Base-by-base conservation (phyloP, 2,329 filamentous ascomycete genomes). In the Cladosporium halotolerans region DNA sequence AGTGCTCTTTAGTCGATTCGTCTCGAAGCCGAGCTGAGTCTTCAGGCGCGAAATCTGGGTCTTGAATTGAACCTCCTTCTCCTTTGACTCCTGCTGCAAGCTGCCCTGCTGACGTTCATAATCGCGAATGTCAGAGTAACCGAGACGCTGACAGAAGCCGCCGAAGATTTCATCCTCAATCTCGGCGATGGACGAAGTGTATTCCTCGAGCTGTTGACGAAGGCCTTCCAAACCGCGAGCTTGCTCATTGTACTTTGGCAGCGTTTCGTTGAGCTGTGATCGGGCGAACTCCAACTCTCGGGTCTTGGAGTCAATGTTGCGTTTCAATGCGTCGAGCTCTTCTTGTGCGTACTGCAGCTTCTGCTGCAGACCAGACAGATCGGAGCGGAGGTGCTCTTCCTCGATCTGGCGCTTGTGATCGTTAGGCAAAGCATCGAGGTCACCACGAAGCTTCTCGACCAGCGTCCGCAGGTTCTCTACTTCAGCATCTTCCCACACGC, bases 51-150 rank as follows among this genome's bases (percentile, higher is more conserved):
- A 82, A 60, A 79, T 80, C 67, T 99, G 93, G 3, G 86, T 84
- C 53, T 86, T 87, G 63, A 96, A 97, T 60, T 91, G 85, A 50
- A 88, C 84, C 58, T 89, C 89, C 75, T 91, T 91, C 70, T 93
- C 85, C 0, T 85, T 85, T 42, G 88, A 88, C 68, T 97, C 89
- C 68, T 96, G 89, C 70, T 97, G 91, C 45, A 95, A 76, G 40
- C 87, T 90, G 45, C 93, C 92, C 71, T 97, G 93, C 61, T 95
- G 91, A 23, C 86, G 86, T 68, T 97, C 90, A 64, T 97, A 99
- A 54, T 89, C 88, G 55, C 92, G 88, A 59, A 99, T 95, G 63
- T 95, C 86, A 54, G 82, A 79, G 68, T 96, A 97, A 0, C 91
- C 89, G 16, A 96, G 82, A 52, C 88, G 83, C 62, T 83, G 81